phyloP scores from a whole-genome alignment of 768 basidiomycete genomes.

The Cytidiella melzeri region DNA sequence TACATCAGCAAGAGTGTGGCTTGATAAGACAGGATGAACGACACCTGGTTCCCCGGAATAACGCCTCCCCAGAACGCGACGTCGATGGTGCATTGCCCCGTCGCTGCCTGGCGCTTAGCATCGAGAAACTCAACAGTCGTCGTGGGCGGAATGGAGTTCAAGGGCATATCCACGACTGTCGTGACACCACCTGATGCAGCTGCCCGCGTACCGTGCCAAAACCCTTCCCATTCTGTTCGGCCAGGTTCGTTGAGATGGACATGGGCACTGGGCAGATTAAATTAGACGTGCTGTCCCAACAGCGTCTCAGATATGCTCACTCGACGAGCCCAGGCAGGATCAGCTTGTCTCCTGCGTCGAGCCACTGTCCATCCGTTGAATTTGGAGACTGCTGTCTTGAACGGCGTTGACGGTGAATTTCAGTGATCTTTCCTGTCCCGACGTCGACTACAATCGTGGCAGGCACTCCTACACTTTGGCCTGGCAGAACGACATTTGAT shows the following conservation, averaged over 20 bases:
- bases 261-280: slow-evolving; percentile 51
- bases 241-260: slow-evolving; percentile 95
- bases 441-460: slow-evolving; percentile 40
- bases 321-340: slow-evolving; percentile 54
- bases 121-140: slow-evolving; percentile 76
- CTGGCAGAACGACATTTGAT: slow-evolving; percentile 23
- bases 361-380: slow-evolving; percentile 22
- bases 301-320: slow-evolving; percentile 27
- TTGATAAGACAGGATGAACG: slow-evolving; percentile 6
- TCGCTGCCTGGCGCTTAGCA: slow-evolving; percentile 64
- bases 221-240: slow-evolving; percentile 91
- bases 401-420: slow-evolving; percentile 21
- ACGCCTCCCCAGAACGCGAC: slow-evolving; percentile 95
- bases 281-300: not conserved
- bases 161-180: slow-evolving; percentile 94
- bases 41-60: slow-evolving; percentile 84
- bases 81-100: slow-evolving; percentile 70
- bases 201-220: slow-evolving; percentile 84
- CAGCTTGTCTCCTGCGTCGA: slow-evolving; percentile 33
- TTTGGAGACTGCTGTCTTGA: slow-evolving; percentile 17
- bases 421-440: slow-evolving; percentile 34
- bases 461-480: slow-evolving; percentile 17
- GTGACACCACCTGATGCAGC: slow-evolving; percentile 94
- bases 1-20: not conserved
- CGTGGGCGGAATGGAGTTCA: slow-evolving; percentile 96